phyloP scores from a whole-genome alignment of 352 stramenopile species.

The Aphanomyces stellatus region DNA sequence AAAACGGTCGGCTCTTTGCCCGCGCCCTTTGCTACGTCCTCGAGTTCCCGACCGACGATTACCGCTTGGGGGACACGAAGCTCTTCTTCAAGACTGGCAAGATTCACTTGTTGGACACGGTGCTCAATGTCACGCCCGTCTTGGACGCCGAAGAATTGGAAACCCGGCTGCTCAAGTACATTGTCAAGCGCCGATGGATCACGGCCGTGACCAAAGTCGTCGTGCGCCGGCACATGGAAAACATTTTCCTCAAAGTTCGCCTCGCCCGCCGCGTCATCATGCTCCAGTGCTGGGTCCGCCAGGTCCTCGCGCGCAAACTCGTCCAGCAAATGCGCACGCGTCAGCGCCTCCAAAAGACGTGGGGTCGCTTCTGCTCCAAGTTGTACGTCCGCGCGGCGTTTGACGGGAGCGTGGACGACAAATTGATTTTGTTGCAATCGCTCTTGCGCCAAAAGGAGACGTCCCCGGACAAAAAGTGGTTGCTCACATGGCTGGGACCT shows the following conservation, averaged over 20 bases:
- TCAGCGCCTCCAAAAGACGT: conserved; percentile 53
- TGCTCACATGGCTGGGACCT: conserved; percentile 72
- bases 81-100: conserved; percentile 77
- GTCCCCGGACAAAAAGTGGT: conserved; percentile 47
- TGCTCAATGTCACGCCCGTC: conserved; percentile 56
- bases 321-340: conserved; percentile 36
- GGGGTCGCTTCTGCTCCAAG: conserved; percentile 51
- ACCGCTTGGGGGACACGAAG: conserved; percentile 62
- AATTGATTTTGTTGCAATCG: conserved; percentile 72
- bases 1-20: conserved; percentile 77
- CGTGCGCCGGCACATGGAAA: conserved; percentile 52
- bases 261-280: conserved; percentile 53
- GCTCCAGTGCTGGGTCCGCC: conserved; percentile 71
- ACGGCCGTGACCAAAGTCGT: conserved; percentile 48
- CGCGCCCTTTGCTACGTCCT: conserved; percentile 69
- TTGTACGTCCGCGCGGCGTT: conserved; percentile 62
- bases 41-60: conserved; percentile 59
- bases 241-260: conserved; percentile 55
- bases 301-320: conserved; percentile 55
- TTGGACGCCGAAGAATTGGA: conserved; percentile 22
- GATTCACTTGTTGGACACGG: conserved; percentile 68
- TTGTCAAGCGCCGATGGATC: conserved; percentile 74
- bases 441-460: conserved; percentile 56
- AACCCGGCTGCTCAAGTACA: conserved; percentile 41
- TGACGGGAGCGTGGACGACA: conserved; percentile 62